Conservation (phyloP, 148 eudicot genomes). For the Cornus kousa region DNA sequence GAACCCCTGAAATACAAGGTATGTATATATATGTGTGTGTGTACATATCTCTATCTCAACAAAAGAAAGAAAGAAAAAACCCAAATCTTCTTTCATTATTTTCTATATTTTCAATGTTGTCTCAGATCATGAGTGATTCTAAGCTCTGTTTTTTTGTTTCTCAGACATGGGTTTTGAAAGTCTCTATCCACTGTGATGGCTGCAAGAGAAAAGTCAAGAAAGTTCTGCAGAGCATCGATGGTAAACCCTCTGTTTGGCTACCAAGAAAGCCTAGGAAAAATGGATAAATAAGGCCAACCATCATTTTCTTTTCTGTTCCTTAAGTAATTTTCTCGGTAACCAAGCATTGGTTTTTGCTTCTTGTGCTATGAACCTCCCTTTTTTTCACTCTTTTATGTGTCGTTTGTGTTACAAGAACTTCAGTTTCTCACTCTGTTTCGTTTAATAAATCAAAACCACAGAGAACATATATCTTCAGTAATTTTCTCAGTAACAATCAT, state of each 20-base stretch:
- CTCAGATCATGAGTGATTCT: background rate
- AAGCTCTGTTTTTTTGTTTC: conserved; percentile 1
- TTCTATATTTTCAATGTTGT: background rate
- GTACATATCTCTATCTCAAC: no score
- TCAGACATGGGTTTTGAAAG: conserved; percentile 77
- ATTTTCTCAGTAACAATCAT: no score
- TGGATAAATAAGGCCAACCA: background rate
- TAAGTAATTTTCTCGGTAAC: background rate
- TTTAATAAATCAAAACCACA: no score
- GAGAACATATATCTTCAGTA: no score
- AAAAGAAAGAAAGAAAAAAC: background rate
- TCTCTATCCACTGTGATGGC: conserved; percentile 80
- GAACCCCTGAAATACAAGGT: conserved; percentile 25
- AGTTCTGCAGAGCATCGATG: conserved; percentile 65
- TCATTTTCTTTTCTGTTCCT: conserved; percentile 5
- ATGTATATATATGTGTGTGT: no score
- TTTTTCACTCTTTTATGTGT: no score
- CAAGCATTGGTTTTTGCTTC: background rate
- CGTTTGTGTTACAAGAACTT: no score
- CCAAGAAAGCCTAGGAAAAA: background rate
- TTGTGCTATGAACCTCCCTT: background rate
- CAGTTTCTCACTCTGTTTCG: no score
- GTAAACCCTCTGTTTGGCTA: conserved; percentile 20
- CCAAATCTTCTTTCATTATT: background rate
- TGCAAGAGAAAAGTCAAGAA: conserved; percentile 79